Base-by-base conservation (phyloP, 1,139 yeast genomes). In the Pichia sp. region DNA sequence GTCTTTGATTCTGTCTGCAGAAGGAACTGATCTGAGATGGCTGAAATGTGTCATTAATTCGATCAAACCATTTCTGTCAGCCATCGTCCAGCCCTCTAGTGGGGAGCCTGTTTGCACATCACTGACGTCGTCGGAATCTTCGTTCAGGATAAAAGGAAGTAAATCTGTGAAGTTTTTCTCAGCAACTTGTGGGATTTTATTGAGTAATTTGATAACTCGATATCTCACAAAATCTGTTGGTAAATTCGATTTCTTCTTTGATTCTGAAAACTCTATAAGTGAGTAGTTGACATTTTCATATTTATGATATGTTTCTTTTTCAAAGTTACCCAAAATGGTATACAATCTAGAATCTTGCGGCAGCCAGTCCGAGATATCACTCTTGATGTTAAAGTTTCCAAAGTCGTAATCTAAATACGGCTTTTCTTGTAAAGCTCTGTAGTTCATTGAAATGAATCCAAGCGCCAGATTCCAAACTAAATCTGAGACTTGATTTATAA, bases 1-100 rank as follows among this genome's bases (percentile, higher is more conserved):
- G 1, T 73, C 70, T 55, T 76, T 77, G 9, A 93, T 76, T 41
- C 75, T 75, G 0, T 76, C 78, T 16, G 83, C 73, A 23, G 76
- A 72, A 48, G 74, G 70, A 22, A 84, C 69, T 18, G 76, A 74
- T 55, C 77, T 80, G 56, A 91, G 79, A 50, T 81, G 82, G 48
- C 76, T 83, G 69, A 91, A 86, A 52, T 77, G 76, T 4, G 85
- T 69, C 58, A 91, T 80, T 18, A 89, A 66, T 41, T 79, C 81
- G 44, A 91, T 69, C 28, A 90, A 66, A 3, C 74, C 65, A 54
- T 80, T 75, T 57, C 85, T 75, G 54, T 90, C 96, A 53, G 78
- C 78, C 58, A 78, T 74, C 0, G 78, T 68, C 88, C 95, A 85
- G 3, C 62, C 64, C 4, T 55, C 58, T n/a, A 63, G 50, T n/a